Evolutionary conservation across 192 early-diverging fungal genomes (phyloP), one percentile per base, ranked within the genome.

Genomic region (Piromyces sp.): DNA sequence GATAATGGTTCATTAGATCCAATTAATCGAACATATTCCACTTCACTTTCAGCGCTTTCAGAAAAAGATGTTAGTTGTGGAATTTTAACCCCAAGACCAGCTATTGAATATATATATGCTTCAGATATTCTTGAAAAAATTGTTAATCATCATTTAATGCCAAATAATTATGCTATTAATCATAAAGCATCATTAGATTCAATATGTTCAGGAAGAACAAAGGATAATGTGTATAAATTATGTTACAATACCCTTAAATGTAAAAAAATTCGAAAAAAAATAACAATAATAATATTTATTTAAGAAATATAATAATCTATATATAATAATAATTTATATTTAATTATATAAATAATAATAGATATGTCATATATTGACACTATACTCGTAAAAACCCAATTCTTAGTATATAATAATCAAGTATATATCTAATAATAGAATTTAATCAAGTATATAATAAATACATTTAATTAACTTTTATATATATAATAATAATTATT

Each of bases 191-290:
- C 51, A n/a, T 68, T 68, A n/a, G 51, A 68, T 68, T 68, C 51
- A 11, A 68, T 68, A n/a, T 68, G 51, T 68, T 68, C 51, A n/a
- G 81, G 81, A 13, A 83, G 84, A 19, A 88, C 89, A 86, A 87
- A 84, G 31, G 89, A 90, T 51, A 83, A 84, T 30, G 88, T 90
- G 12, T 82, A 89, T 81, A 86, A 86, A 80, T 80, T 90, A 28
- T 88, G 89, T 13, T 90, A 90, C 80, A 88, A 88, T 33, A 89
- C 89, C 22, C 89, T 90, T 87, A 90, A 90, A 86, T 90, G 89
- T 89, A 33, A 51, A 81, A 14, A 38, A 38, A 13, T 15, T 38
- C 7, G 13, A 38, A 38, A 15, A 14, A 14, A 38, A 1, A 38
- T 38, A 38, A 14, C 13, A 38, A 38, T 38, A 9, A 6, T 33